Evolutionary conservation across 1,139 yeast species (phyloP).

Genomic region (Scheffersomyces titani): DNA sequence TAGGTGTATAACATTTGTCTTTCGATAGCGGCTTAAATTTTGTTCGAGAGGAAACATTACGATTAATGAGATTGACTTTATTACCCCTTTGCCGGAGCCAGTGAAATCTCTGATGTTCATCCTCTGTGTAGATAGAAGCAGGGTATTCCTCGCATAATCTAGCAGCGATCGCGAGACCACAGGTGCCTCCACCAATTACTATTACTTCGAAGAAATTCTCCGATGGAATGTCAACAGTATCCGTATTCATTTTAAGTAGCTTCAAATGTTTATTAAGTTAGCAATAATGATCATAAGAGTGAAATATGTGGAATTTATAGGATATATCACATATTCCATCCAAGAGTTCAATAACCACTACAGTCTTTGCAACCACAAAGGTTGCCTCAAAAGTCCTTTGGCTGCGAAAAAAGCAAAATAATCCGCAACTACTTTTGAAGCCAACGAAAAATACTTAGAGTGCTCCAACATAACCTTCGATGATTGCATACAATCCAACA

Average conservation of each 20-base stretch:
- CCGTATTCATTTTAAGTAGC: not conserved
- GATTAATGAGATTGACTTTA: conserved; percentile 26
- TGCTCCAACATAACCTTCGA: conserved; percentile 50
- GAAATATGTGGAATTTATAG: not conserved
- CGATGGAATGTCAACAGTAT: conserved; percentile 12
- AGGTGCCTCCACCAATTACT: conserved; percentile 43
- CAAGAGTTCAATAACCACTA: conserved; percentile 9
- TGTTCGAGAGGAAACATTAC: conserved; percentile 15
- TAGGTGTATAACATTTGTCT: conserved; percentile 13
- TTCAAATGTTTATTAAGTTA: not conserved
- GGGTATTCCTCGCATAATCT: conserved; percentile 40
- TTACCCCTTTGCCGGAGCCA: conserved; percentile 37
- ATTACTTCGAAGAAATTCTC: conserved; percentile 32
- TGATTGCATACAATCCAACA: conserved; percentile 67
- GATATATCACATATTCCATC: conserved; percentile 2
- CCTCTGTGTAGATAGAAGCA: conserved; percentile 42
- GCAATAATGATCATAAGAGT: not conserved
- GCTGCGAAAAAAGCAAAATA: not conserved
- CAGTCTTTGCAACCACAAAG: conserved; percentile 8
- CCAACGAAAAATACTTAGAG: not conserved
- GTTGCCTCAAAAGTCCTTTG: conserved; percentile 1
- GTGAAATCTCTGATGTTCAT: conserved; percentile 44
- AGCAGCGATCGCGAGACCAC: conserved; percentile 39
- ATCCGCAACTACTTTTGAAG: not conserved
- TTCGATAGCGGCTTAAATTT: conserved; percentile 16